Percentiles rank a stretch among this genome's conserved stretches.
phyloP scores from a whole-genome alignment of 2,329 filamentous ascomycete species.

The Rhynchosporium graminicola region DNA sequence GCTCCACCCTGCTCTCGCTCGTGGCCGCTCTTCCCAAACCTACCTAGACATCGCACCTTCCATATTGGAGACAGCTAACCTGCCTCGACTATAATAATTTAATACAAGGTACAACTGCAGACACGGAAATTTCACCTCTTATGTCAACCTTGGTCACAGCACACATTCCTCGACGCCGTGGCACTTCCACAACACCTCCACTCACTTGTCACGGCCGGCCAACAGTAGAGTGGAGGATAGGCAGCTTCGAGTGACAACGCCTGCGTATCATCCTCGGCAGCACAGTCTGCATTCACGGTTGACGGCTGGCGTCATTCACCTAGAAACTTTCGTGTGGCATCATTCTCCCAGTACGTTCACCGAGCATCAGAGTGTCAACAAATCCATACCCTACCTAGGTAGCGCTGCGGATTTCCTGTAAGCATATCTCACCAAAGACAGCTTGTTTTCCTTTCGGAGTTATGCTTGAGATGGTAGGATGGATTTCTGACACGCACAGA shows the following conservation, averaged over 20 bases:
- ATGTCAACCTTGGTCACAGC: neutral
- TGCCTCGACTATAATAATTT: neutral
- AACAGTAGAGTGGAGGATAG: neutral
- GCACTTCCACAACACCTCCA: conserved; percentile 9
- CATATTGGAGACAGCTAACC: conserved; percentile 7
- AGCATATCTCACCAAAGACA: conserved; percentile 1
- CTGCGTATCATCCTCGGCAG: conserved; percentile 4
- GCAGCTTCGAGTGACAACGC: neutral
- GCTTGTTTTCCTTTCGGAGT: neutral
- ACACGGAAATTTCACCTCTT: conserved; percentile 9
- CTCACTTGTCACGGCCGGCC: no score
- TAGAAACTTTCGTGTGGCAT: no score
- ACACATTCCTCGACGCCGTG: conserved; percentile 14
- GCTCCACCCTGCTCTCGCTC: conserved; percentile 1
- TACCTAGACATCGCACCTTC: conserved; percentile 20
- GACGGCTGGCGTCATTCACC: neutral
- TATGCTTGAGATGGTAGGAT: conserved; percentile 9
- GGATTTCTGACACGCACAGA: conserved; percentile 24
- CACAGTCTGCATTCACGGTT: neutral
- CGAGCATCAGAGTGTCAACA: neutral
- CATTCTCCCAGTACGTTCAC: no score
- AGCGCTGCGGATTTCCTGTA: neutral
- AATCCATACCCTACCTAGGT: neutral
- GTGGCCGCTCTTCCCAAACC: conserved; percentile 11
- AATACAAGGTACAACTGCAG: conserved; percentile 5